A percentile compares a stretch with the other conserved stretches of the same genome.
These are phyloP conservation scores for Sideroxylon spinosum DNA, from an alignment of 179 eudicot species.

Conservation along the genomic window DNA sequence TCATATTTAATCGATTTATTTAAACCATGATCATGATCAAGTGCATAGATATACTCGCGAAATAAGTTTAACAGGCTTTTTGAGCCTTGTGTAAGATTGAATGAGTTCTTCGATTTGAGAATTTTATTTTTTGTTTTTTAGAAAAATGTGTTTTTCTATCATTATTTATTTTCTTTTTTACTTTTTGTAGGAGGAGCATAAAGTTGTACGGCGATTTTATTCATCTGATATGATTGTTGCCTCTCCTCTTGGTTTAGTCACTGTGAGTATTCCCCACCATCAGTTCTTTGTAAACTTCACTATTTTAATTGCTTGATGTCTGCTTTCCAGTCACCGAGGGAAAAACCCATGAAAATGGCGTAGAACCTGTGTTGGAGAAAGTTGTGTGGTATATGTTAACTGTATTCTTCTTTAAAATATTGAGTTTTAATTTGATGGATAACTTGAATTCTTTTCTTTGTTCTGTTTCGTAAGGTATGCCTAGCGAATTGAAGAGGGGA, in stretches of 20 bases:
- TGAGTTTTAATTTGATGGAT: neutral
- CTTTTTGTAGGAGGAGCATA: neutral
- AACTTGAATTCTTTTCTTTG: neutral
- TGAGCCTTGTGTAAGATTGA: too few species aligned
- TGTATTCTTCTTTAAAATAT: neutral
- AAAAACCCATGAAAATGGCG: neutral
- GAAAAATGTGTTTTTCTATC: too few species aligned
- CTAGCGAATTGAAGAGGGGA: too few species aligned
- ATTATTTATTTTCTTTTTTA: too few species aligned
- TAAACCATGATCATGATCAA: conserved; percentile 4
- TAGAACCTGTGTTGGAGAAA: neutral
- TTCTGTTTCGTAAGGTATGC: too few species aligned
- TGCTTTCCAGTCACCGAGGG: neutral
- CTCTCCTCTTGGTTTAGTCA: conserved; percentile 86
- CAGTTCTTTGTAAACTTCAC: conserved; percentile 49
- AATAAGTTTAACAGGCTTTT: too few species aligned
- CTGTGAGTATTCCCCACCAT: conserved; percentile 44
- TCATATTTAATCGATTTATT: conserved; percentile 15
- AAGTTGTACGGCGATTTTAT: conserved; percentile 82
- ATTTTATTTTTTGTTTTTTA: too few species aligned
- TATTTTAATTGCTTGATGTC: neutral
- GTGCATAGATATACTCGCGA: neutral
- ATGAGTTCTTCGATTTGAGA: too few species aligned
- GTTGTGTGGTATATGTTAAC: neutral
- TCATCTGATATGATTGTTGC: conserved; percentile 85